phyloP scores from a whole-genome alignment of 1,284 basidiomycete species.

The Boletus semigastroideus region DNA sequence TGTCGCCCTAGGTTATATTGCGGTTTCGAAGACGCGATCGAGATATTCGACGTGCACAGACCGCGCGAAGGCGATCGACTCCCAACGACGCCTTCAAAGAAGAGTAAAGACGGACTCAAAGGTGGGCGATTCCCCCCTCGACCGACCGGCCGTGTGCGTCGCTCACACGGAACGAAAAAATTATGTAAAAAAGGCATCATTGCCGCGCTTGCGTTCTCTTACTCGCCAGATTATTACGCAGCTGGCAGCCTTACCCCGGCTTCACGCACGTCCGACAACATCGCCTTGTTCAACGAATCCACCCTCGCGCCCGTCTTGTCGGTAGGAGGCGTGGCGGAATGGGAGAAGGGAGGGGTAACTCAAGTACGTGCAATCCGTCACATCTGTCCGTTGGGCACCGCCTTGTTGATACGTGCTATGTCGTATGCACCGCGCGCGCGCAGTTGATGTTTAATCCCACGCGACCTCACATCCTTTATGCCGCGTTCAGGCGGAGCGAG shows the following conservation, averaged over 20 bases:
- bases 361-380: slow-evolving; percentile 52
- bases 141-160: too few species aligned
- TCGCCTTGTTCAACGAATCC: slow-evolving; percentile 73
- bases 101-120: slow-evolving; percentile 82
- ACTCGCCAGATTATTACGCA: slow-evolving; percentile 64
- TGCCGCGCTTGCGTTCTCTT: slow-evolving; percentile 77
- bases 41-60: slow-evolving; percentile 76
- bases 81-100: slow-evolving; percentile 73
- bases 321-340: slow-evolving; percentile 42
- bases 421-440: background rate
- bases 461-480: slow-evolving; percentile 72
- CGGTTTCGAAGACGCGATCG: slow-evolving; percentile 87
- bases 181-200: slow-evolving; percentile 77
- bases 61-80: slow-evolving; percentile 77
- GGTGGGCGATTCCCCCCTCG: slow-evolving; percentile 44
- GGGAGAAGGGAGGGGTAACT: slow-evolving; percentile 45
- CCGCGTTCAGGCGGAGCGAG: slow-evolving; percentile 70
- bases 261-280: slow-evolving; percentile 54
- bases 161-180: background rate
- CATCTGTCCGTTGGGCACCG: background rate
- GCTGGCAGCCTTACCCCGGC: slow-evolving; percentile 63
- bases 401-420: background rate
- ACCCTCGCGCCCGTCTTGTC: slow-evolving; percentile 58
- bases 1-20: slow-evolving; percentile 70
- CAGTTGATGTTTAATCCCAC: slow-evolving; percentile 81